A percentile compares a stretch with the other conserved stretches of the same genome.
These are phyloP conservation scores for Melanogaster broomeanus DNA, from an alignment of 768 basidiomycete species.

Conservation along the genomic window DNA sequence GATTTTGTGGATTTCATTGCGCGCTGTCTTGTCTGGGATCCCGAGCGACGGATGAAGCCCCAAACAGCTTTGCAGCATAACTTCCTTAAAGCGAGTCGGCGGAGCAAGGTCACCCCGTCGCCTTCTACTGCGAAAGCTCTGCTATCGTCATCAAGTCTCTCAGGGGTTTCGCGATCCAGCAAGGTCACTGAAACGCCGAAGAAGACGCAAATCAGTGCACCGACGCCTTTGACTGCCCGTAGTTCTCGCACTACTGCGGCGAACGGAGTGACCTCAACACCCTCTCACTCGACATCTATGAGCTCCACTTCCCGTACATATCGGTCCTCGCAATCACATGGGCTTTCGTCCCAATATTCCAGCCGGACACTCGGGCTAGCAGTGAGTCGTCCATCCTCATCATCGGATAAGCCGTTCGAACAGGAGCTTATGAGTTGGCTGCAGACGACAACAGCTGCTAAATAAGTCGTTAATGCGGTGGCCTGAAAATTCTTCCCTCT, in stretches of 20 bases:
- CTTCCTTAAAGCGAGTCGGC: constrained; percentile 73
- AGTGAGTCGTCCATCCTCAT: constrained; percentile 48
- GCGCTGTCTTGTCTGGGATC: constrained; percentile 98
- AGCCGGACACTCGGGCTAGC: constrained; percentile 73
- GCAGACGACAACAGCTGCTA: constrained; percentile 38
- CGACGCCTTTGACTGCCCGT: constrained; percentile 84
- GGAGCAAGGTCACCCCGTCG: constrained; percentile 46
- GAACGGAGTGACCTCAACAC: constrained; percentile 57
- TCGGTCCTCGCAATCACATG: constrained; percentile 67
- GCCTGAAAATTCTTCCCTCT: constrained; percentile 1
- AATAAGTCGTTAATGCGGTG: constrained; percentile 20
- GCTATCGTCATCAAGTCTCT: constrained; percentile 57
- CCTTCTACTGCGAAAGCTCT: constrained; percentile 53
- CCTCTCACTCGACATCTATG: constrained; percentile 56
- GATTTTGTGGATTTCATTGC: constrained; percentile 96
- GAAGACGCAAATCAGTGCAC: constrained; percentile 88
- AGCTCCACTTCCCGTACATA: constrained; percentile 67
- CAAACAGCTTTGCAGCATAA: constrained; percentile 90
- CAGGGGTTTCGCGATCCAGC: constrained; percentile 46
- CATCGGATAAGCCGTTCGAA: constrained; percentile 35
- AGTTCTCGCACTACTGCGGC: constrained; percentile 53
- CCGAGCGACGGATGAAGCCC: constrained; percentile 92
- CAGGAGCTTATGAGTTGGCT: constrained; percentile 40
- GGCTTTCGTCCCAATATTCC: constrained; percentile 72
- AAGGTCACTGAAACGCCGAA: constrained; percentile 78